Evolutionary conservation across 1,284 basidiomycete genomes (phyloP), one percentile per base, ranked within the genome.

Genomic region (Vanrija sp.): DNA sequence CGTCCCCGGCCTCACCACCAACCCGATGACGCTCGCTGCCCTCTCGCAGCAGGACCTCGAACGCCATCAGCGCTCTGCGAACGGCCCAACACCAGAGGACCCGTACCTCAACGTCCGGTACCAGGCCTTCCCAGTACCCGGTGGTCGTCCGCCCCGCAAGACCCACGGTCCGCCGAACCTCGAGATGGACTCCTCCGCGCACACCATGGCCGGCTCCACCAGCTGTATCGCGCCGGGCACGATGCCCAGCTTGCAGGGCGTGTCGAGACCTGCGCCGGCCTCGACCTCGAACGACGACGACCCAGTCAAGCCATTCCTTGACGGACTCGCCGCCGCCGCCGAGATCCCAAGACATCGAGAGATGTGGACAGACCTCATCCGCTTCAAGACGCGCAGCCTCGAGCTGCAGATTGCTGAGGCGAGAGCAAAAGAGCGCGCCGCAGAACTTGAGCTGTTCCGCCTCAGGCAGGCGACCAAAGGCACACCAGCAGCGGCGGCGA

Each of bases 401-500:
- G 73, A 77, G 61, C 59, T 74, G 19, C 69, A 74, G 58, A 77
- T 77, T 23, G 74, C 72, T 9, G 65, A 73, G 49, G 72, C 73
- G 23, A 64, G 65, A 43, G 55, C 65, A 39, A 69, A 66, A 43
- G 73, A 74, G 54, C 64, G 62, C 38, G 69, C 73, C 46, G 73
- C 73, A 3, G 72, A 74, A 49, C 46, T 72, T 47, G 73, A 73
- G 43, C 59, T 76, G 21, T 46, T 58, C 29, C 64, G 63, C n/a
- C 55, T 73, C 28, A 69, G 60, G 39, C 46, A 55, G 52, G 55
- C 53, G 3, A 39, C 46, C 8, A 19, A 18, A 21, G 18, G 40
- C 23, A 38, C 14, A 12, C 34, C 34, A 34, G 34, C 34, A 15
- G 34, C 34, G 10, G 14, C 34, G 34, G 34, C 34, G 34, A 34